Evolutionary conservation across 208 protist genomes (phyloP).

Genomic region (Phytomonas sp.): DNA sequence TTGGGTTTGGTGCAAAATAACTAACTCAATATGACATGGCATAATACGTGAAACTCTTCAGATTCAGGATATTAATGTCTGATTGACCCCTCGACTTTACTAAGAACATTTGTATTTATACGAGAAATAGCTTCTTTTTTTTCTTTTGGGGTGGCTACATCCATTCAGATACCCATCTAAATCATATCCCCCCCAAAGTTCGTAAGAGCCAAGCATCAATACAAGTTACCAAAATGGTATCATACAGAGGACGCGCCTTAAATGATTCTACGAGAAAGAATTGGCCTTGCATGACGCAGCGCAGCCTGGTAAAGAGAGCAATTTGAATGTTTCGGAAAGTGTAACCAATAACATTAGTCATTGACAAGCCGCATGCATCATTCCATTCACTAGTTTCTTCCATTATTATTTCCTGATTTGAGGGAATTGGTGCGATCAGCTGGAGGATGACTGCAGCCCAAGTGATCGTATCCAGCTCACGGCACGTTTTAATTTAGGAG

Average conservation of each 20-base stretch:
- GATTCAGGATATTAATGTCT: too few relatives aligned
- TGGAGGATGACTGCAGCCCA: neutral
- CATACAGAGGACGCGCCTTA: neutral
- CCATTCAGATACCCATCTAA: neutral
- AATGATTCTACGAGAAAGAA: neutral
- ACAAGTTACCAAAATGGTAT: neutral
- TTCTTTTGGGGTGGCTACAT: neutral
- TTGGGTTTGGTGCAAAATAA: too few relatives aligned
- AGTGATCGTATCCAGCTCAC: neutral
- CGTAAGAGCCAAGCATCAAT: neutral
- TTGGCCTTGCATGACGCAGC: neutral
- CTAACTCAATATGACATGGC: too few relatives aligned
- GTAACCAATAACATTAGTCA: neutral
- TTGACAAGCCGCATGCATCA: neutral
- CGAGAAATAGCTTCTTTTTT: neutral
- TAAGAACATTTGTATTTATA: too few relatives aligned
- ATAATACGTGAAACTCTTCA: too few relatives aligned
- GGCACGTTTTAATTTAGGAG: neutral
- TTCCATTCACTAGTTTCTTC: neutral
- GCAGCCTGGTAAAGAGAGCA: neutral
- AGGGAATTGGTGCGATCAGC: neutral
- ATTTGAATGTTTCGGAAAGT: neutral
- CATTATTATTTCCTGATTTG: neutral
- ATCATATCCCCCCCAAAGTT: neutral
- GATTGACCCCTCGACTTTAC: too few relatives aligned